These are phyloP conservation scores for Fomitopsis pulvina DNA, from an alignment of 768 basidiomycete genomes.

Conservation along the genomic window DNA sequence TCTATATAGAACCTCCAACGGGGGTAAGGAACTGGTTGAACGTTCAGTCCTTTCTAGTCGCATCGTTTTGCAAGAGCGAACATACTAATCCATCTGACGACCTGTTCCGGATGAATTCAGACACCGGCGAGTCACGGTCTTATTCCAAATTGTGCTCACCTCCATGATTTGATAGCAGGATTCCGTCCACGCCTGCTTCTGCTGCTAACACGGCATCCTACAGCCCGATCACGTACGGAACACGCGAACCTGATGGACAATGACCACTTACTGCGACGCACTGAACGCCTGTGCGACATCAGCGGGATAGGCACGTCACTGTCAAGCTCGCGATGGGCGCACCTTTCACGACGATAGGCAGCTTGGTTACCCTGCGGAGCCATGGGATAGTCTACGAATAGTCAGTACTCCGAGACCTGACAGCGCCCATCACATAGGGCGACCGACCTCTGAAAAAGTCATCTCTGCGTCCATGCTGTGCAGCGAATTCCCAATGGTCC, in stretches of 20 bases:
- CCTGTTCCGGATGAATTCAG: background rate
- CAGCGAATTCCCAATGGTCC: constrained; percentile 62
- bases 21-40: constrained; percentile 55
- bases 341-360: constrained; percentile 70
- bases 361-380: constrained; percentile 56
- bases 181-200: constrained; percentile 83
- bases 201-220: constrained; percentile 84
- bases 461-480: constrained; percentile 65
- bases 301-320: background rate
- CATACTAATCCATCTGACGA: constrained; percentile 77
- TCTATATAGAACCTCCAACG: constrained; percentile 71
- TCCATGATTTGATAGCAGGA: constrained; percentile 89
- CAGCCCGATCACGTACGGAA: constrained; percentile 12
- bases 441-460: constrained; percentile 58
- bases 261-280: constrained; percentile 50
- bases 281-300: constrained; percentile 40
- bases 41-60: constrained; percentile 1
- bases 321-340: background rate
- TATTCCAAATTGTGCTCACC: constrained; percentile 32
- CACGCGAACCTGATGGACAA: constrained; percentile 12
- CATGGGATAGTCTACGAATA: constrained; percentile 57
- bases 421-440: background rate
- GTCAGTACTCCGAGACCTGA: background rate
- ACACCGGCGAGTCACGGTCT: background rate
- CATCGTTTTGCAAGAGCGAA: constrained; percentile 4